These are phyloP conservation scores for Naganishia vaughanmartiniae DNA, from an alignment of 768 basidiomycete genomes.

Conservation along the genomic window DNA sequence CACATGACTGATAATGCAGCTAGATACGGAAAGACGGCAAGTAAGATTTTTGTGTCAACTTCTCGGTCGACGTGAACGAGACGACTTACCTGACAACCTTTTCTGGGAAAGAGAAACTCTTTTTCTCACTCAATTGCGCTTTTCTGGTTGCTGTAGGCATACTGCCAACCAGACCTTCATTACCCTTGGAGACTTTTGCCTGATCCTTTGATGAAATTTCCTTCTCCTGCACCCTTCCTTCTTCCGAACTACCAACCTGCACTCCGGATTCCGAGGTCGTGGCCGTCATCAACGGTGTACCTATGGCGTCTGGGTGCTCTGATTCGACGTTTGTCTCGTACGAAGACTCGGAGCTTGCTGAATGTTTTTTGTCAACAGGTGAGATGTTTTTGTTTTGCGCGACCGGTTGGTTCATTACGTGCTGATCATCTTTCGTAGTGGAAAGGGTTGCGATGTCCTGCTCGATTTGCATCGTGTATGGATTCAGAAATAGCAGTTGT, in stretches of 20 bases:
- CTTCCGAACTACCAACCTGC: neutral
- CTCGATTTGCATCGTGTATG: neutral
- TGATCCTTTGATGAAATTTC: neutral
- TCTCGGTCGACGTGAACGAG: neutral
- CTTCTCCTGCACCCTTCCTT: neutral
- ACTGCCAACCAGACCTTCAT: neutral
- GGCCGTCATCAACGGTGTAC: neutral
- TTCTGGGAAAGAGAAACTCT: neutral
- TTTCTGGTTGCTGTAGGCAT: neutral
- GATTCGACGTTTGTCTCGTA: neutral
- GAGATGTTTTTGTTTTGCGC: neutral
- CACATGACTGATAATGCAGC: conserved; percentile 5
- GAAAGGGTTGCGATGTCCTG: neutral
- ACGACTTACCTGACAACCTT: conserved; percentile 13
- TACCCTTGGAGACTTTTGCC: neutral
- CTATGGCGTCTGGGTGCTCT: conserved; percentile 18
- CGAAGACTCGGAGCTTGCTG: conserved; percentile 9
- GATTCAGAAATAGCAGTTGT: neutral
- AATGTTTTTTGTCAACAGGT: neutral
- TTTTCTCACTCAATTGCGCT: neutral
- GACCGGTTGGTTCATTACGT: neutral
- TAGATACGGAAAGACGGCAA: neutral
- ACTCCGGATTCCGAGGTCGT: neutral
- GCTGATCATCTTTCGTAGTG: neutral
- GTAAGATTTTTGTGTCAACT: neutral